Conservation (phyloP, 805 yeast species). For the Zygosaccharomyces rouxii region DNA sequence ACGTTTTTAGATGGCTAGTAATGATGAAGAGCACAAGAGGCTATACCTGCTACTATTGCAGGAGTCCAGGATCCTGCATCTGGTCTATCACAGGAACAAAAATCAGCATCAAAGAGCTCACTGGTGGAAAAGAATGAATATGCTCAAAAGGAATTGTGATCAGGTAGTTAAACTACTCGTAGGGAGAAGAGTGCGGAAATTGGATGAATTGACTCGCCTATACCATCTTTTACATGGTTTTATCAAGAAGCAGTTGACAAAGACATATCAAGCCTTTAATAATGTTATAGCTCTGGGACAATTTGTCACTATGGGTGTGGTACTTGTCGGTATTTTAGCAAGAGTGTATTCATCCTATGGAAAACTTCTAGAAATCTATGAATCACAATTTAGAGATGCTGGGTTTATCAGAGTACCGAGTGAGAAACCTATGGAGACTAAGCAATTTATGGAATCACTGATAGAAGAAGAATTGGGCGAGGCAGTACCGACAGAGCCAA, state of each 20-base stretch:
- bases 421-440: neutral
- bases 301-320: constrained; percentile 68
- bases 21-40: neutral
- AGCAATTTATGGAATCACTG: neutral
- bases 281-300: constrained; percentile 71
- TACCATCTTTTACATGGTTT: constrained; percentile 24
- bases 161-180: constrained; percentile 19
- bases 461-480: constrained; percentile 36
- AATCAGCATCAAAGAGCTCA: constrained; percentile 69
- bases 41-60: constrained; percentile 25
- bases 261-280: constrained; percentile 58
- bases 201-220: constrained; percentile 11
- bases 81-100: constrained; percentile 63
- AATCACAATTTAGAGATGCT: constrained; percentile 21
- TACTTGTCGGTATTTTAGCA: constrained; percentile 55
- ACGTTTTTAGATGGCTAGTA: constrained; percentile 6
- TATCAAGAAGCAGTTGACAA: constrained; percentile 39
- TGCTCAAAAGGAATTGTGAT: constrained; percentile 51
- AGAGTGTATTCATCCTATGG: constrained; percentile 36
- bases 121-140: constrained; percentile 75
- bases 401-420: constrained; percentile 9
- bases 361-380: constrained; percentile 16
- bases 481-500: constrained; percentile 11
- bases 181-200: constrained; percentile 30
- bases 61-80: constrained; percentile 57